Conservation (phyloP, 179 eudicot genomes). For the Heliamphora pulchella region DNA sequence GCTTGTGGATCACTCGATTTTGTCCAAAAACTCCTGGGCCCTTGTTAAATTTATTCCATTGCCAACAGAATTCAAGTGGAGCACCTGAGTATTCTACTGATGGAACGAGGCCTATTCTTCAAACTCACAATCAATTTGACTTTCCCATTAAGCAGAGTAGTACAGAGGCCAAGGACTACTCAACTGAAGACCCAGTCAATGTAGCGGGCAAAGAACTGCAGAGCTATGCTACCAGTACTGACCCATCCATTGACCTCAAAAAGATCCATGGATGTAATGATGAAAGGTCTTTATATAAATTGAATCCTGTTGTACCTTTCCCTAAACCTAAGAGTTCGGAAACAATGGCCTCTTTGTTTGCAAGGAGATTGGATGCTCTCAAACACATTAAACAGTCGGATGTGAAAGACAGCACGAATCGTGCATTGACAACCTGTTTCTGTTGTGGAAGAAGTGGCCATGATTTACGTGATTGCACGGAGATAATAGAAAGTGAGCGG, state of each 20-base stretch:
- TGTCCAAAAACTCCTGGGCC: slow-evolving; percentile 22
- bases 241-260: slow-evolving; percentile 17
- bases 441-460: slow-evolving; percentile 46
- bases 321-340: slow-evolving; percentile 24
- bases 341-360: slow-evolving; percentile 41
- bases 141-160: slow-evolving; percentile 9
- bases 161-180: slow-evolving; percentile 14
- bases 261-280: slow-evolving; percentile 9
- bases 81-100: slow-evolving; percentile 11
- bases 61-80: slow-evolving; percentile 9
- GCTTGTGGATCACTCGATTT: slow-evolving; percentile 49
- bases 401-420: slow-evolving; percentile 11
- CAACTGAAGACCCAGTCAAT: slow-evolving; percentile 14
- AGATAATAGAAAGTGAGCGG: slow-evolving; percentile 28
- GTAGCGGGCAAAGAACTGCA: slow-evolving; percentile 12
- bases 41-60: slow-evolving; percentile 13
- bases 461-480: slow-evolving; percentile 31
- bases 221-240: slow-evolving; percentile 4
- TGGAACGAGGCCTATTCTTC: background rate
- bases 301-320: slow-evolving; percentile 16
- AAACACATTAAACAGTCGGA: slow-evolving; percentile 28
- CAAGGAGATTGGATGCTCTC: slow-evolving; percentile 45
- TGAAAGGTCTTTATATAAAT: slow-evolving; percentile 8
- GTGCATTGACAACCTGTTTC: slow-evolving; percentile 23
- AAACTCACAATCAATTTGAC: slow-evolving; percentile 7